Conservation (phyloP, 306 rosid species). For the Psophocarpus tetragonolobus region DNA sequence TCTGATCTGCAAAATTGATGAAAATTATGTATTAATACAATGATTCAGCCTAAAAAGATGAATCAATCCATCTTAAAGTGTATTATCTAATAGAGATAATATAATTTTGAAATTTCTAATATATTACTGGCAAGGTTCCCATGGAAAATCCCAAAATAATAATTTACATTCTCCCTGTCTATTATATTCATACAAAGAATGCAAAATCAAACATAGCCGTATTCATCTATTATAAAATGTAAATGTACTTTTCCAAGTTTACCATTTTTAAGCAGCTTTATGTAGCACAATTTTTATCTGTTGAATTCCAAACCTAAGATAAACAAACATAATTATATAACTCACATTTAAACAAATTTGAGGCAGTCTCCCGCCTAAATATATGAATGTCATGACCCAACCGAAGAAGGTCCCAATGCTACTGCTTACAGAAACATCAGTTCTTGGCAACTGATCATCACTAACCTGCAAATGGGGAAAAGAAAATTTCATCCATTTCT, state of each 20-base stretch:
- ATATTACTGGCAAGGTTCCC: background rate
- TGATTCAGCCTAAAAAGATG: background rate
- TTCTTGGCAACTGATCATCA: slow-evolving; percentile 40
- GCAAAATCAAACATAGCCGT: too few relatives aligned
- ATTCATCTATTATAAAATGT: slow-evolving; percentile 2
- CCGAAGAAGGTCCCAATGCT: slow-evolving; percentile 65
- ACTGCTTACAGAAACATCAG: slow-evolving; percentile 40
- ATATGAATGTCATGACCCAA: slow-evolving; percentile 85
- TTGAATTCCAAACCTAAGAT: slow-evolving; percentile 20
- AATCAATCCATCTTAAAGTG: background rate
- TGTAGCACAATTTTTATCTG: slow-evolving; percentile 9
- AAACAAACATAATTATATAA: slow-evolving; percentile 27
- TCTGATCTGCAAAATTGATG: slow-evolving; percentile 63
- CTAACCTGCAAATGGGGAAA: slow-evolving; percentile 43
- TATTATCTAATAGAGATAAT: background rate
- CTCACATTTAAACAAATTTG: slow-evolving; percentile 85
- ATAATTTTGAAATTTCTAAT: slow-evolving; percentile 15
- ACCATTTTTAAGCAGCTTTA: slow-evolving; percentile 14
- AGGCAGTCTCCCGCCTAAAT: slow-evolving; percentile 86
- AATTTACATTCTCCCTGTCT: background rate
- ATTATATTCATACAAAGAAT: background rate
- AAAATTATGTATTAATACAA: slow-evolving; percentile 39
- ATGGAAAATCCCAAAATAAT: slow-evolving; percentile 10
- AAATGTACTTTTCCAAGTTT: too few relatives aligned
- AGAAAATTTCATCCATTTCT: background rate